Conservation (phyloP, 208 protist genomes). For the Porcisia hertigi region DNA sequence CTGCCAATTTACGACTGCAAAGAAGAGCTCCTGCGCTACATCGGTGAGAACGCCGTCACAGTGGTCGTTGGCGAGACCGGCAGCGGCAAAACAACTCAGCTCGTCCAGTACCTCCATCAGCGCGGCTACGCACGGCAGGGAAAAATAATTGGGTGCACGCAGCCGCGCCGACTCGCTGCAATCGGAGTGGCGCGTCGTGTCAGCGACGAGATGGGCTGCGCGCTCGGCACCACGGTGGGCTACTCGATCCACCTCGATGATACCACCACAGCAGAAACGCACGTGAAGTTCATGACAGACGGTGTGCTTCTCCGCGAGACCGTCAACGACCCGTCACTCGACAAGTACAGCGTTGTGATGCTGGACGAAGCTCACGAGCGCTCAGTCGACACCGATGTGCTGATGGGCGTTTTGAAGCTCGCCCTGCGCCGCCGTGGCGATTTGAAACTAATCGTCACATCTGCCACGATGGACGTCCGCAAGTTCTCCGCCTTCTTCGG, state of each 20-base stretch:
- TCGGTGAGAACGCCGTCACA: slow-evolving; percentile 79
- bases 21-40: slow-evolving; percentile 72
- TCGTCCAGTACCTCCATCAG: slow-evolving; percentile 89
- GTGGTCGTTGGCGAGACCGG: slow-evolving; percentile 91
- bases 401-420: slow-evolving; percentile 96
- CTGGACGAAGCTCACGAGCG: slow-evolving; percentile 99
- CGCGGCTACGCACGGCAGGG: slow-evolving; percentile 58
- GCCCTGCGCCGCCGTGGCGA: slow-evolving; percentile 86
- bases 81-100: slow-evolving; percentile 92
- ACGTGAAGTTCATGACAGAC: slow-evolving; percentile 97
- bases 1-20: slow-evolving; percentile 77
- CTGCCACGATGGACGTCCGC: slow-evolving; percentile 98
- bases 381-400: slow-evolving; percentile 96
- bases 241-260: slow-evolving; percentile 95
- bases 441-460: slow-evolving; percentile 99
- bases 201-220: slow-evolving; percentile 89
- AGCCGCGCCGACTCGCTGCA: slow-evolving; percentile 96
- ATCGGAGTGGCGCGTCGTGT: slow-evolving; percentile 94
- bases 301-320: slow-evolving; percentile 96
- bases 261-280: slow-evolving; percentile 73
- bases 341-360: slow-evolving; percentile 97
- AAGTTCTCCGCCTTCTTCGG: slow-evolving; percentile 98
- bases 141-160: slow-evolving; percentile 90
- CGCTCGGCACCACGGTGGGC: slow-evolving; percentile 85
- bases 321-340: slow-evolving; percentile 84